Percentiles rank a stretch among this genome's conserved stretches.
Evolutionary conservation across 768 basidiomycete species (phyloP).

Genomic region (Boletellus ananiceps): DNA sequence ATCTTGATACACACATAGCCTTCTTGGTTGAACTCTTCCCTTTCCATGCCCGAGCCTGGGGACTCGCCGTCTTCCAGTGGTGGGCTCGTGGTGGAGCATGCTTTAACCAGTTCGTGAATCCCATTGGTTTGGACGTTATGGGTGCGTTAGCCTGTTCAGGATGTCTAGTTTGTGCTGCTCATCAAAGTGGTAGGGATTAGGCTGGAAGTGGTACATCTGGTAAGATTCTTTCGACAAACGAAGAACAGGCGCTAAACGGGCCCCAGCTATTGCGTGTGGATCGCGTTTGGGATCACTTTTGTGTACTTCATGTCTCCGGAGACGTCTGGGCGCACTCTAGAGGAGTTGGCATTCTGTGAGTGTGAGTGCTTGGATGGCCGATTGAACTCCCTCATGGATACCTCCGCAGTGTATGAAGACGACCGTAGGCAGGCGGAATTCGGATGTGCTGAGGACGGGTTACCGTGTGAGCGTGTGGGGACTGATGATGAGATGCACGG

Average conservation of each 20-base stretch:
- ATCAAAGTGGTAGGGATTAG: not conserved
- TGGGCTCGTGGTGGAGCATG: constrained; percentile 40
- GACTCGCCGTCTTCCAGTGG: constrained; percentile 57
- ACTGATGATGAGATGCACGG: not conserved
- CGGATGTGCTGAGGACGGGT: not conserved
- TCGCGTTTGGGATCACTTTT: constrained; percentile 9
- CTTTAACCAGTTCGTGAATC: constrained; percentile 3
- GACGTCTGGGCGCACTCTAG: constrained; percentile 16
- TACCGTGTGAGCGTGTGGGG: not conserved
- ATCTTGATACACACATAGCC: constrained; percentile 29
- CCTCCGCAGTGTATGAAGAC: constrained; percentile 19
- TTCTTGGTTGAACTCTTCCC: constrained; percentile 65
- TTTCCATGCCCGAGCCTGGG: constrained; percentile 55
- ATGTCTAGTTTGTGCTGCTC: not conserved
- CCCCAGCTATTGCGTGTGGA: constrained; percentile 16
- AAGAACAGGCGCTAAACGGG: not conserved
- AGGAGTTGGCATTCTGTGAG: constrained; percentile 20
- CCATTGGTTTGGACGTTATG: not conserved
- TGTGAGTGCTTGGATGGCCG: constrained; percentile 17
- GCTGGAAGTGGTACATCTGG: constrained; percentile 16
- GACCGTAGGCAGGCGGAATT: not conserved
- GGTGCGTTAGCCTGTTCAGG: not conserved
- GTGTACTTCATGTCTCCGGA: constrained; percentile 20
- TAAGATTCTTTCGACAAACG: not conserved
- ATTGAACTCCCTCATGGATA: constrained; percentile 12